Base-by-base conservation (phyloP, 305 asterid species). In the Fraxinus latifolia region DNA sequence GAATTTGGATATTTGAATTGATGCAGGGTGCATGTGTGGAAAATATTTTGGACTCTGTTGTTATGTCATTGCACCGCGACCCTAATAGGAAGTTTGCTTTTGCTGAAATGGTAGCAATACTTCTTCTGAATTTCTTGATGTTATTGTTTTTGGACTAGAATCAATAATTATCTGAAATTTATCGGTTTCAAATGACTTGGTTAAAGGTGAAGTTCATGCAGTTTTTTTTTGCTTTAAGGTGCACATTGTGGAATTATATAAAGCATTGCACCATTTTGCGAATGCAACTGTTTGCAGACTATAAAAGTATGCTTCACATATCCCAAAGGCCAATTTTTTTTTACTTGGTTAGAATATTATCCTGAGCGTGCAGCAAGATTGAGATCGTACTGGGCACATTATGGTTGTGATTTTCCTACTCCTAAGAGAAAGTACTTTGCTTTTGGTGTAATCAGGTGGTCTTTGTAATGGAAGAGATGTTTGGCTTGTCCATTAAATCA, bases 21-120 rank as follows among this genome's bases (percentile, higher is more conserved):
- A 17, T 88, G 87, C 90, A 93, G 98, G 97, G 92, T 44, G 97
- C 98, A 1, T 93, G 97, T 84, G 98, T 94, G 81, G 93, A 94
- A 72, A 91, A 91, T 82, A 84, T 85, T 80, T 90, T 94, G 84
- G 98, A 94, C 79, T 93, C 97, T 0, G 93, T 94, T 82, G 89
- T 93, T 39, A 37, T 70, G 78, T 88, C 97, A 0, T 78, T 94
- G 90, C 90, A 74, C 31, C 90, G 90, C 32, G 91, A 93, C 25
- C 90, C 88, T 0, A 89, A 91, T 80, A 86, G 97, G 85, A 94
- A 93, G 90, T 94, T 94, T 81, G 86, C 92, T 15, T 93, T 80
- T 87, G 98, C 82, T 82, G 98, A 94, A 85, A 91, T 91, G 97
- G 98, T 94, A 94, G 74, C 82, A 53, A n/a, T n/a, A 33, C 14